Evolutionary conservation across 2,329 filamentous ascomycete species (phyloP).

Genomic region (Eurotiales sp.): DNA sequence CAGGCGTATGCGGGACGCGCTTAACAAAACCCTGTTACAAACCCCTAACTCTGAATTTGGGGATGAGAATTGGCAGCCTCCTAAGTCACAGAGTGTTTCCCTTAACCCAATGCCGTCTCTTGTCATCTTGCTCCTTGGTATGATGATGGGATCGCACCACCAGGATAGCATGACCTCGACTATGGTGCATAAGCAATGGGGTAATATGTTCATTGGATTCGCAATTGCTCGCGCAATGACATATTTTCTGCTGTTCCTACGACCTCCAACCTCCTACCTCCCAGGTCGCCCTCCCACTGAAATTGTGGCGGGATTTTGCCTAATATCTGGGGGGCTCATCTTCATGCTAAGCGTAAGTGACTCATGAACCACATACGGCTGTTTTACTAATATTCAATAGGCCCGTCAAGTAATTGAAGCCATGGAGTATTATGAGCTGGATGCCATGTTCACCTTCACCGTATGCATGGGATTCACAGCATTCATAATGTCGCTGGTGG

Average conservation of each 20-base stretch:
- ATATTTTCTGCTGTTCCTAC: slow-evolving; percentile 74
- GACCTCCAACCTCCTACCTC: slow-evolving; percentile 72
- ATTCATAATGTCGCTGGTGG: slow-evolving; percentile 79
- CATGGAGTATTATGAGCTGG: slow-evolving; percentile 70
- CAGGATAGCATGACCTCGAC: slow-evolving; percentile 77
- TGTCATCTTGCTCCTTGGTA: slow-evolving; percentile 77
- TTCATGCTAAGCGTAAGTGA: slow-evolving; percentile 83
- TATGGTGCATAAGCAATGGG: slow-evolving; percentile 94
- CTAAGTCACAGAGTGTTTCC: slow-evolving; percentile 52
- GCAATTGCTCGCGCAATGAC: slow-evolving; percentile 73
- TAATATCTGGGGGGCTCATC: slow-evolving; percentile 79
- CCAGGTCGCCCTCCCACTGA: slow-evolving; percentile 86
- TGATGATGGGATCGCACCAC: slow-evolving; percentile 94
- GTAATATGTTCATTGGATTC: slow-evolving; percentile 74
- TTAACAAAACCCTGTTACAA: slow-evolving; percentile 47
- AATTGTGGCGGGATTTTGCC: slow-evolving; percentile 77
- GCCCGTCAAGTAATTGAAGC: slow-evolving; percentile 63
- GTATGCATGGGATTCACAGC: slow-evolving; percentile 79
- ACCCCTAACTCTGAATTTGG: slow-evolving; percentile 33
- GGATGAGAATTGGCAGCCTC: slow-evolving; percentile 20
- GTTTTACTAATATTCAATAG: no score
- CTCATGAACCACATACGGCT: not conserved
- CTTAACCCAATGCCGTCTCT: slow-evolving; percentile 85
- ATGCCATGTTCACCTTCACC: slow-evolving; percentile 92
- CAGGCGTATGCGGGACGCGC: slow-evolving; percentile 56